Evolutionary conservation across 2,329 filamentous ascomycete genomes (phyloP).

Genomic region (Fusarium anguioides): DNA sequence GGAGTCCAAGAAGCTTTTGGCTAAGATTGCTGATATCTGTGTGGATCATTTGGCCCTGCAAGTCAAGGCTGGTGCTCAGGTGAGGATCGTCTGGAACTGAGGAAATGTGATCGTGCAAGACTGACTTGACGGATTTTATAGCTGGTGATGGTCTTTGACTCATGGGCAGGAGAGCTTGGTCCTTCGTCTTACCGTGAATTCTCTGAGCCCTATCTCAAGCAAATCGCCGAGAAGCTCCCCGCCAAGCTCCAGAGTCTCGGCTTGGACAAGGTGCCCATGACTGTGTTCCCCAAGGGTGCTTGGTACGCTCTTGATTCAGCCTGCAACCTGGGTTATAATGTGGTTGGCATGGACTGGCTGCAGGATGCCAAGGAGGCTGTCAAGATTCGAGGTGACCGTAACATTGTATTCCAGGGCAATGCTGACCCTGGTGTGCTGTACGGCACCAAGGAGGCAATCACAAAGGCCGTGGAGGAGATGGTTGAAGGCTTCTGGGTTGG

Average conservation of each 20-base stretch:
- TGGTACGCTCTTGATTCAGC: slow-evolving; percentile 93
- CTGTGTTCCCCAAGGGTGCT: slow-evolving; percentile 96
- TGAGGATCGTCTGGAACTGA: slow-evolving; percentile 48
- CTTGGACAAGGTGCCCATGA: slow-evolving; percentile 89
- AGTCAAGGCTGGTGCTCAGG: slow-evolving; percentile 92
- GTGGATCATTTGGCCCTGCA: slow-evolving; percentile 94
- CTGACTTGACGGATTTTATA: slow-evolving; percentile 47
- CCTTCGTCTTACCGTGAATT: slow-evolving; percentile 86
- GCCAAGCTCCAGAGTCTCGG: slow-evolving; percentile 77
- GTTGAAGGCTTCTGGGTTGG: slow-evolving; percentile 82
- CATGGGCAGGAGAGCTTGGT: slow-evolving; percentile 94
- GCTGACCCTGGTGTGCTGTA: slow-evolving; percentile 95
- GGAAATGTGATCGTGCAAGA: not conserved
- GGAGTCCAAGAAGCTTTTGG: slow-evolving; percentile 81
- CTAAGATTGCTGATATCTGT: slow-evolving; percentile 94
- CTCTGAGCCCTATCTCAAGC: slow-evolving; percentile 84
- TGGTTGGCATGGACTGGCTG: slow-evolving; percentile 95
- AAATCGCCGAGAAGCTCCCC: slow-evolving; percentile 86
- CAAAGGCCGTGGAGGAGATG: slow-evolving; percentile 84
- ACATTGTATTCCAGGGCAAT: slow-evolving; percentile 89
- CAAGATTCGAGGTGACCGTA: slow-evolving; percentile 78
- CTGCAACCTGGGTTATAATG: slow-evolving; percentile 90
- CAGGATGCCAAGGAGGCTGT: slow-evolving; percentile 88
- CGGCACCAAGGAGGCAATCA: slow-evolving; percentile 83
- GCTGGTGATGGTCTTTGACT: slow-evolving; percentile 97